Percentiles rank a stretch among this genome's conserved stretches.
These are phyloP conservation scores for Jatropha curcas DNA, from an alignment of 345 rosid species.

Conservation along the genomic window DNA sequence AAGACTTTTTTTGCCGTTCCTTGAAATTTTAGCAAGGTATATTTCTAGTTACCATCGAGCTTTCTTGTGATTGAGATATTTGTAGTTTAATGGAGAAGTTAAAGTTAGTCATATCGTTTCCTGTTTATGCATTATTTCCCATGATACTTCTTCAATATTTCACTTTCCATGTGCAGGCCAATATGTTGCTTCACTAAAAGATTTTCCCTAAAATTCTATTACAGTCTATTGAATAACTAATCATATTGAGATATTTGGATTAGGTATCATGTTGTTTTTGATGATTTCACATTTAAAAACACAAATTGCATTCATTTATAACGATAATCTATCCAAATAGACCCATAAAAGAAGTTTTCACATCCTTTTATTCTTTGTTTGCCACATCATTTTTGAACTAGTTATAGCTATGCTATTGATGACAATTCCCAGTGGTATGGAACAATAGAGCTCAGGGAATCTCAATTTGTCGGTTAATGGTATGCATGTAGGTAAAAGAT, in stretches of 20 bases:
- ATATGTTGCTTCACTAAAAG: neutral
- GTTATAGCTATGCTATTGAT: no score
- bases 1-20: neutral
- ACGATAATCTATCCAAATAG: no score
- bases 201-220: no score
- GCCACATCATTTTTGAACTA: no score
- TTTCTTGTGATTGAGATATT: neutral
- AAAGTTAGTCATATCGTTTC: neutral
- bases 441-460: neutral
- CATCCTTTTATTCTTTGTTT: no score
- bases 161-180: neutral
- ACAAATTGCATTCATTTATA: no score
- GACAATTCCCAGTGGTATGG: no score
- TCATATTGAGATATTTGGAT: no score
- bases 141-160: neutral
- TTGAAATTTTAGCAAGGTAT: neutral
- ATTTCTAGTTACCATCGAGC: neutral
- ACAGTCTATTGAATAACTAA: no score
- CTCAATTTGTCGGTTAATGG: neutral
- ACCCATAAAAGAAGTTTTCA: no score
- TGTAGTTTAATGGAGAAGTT: neutral
- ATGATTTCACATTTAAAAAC: no score
- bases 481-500: constrained; percentile 62
- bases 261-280: no score
- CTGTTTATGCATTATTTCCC: neutral